phyloP scores from a whole-genome alignment of 352 stramenopile species.

The Blastocystis hominis region DNA sequence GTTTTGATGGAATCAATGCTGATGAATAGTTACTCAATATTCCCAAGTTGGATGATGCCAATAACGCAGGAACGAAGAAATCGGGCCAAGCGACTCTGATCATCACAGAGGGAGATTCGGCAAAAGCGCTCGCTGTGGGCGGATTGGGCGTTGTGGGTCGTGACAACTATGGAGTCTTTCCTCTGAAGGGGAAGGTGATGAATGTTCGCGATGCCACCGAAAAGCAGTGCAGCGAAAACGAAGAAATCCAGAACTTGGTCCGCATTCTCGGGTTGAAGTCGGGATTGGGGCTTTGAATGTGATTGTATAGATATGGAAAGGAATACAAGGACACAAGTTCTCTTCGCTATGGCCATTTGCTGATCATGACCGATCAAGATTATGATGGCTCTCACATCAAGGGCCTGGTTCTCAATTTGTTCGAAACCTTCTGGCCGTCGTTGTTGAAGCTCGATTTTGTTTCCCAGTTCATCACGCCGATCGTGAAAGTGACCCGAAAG shows the following conservation, averaged over 20 bases:
- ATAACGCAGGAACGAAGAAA: slow-evolving; percentile 79
- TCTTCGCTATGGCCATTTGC: slow-evolving; percentile 92
- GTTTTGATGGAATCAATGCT: neutral
- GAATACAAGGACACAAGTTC: slow-evolving; percentile 59
- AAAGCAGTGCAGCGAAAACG: slow-evolving; percentile 86
- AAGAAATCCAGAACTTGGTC: slow-evolving; percentile 87
- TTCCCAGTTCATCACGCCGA: slow-evolving; percentile 90
- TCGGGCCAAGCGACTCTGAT: slow-evolving; percentile 85
- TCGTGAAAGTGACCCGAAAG: slow-evolving; percentile 87
- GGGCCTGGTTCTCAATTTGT: slow-evolving; percentile 93
- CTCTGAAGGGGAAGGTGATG: slow-evolving; percentile 88
- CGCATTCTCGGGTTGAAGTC: slow-evolving; percentile 91
- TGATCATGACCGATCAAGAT: slow-evolving; percentile 99
- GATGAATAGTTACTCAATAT: slow-evolving; percentile 73
- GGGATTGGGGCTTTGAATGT: slow-evolving; percentile 63
- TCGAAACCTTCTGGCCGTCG: slow-evolving; percentile 91
- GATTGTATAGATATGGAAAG: slow-evolving; percentile 61
- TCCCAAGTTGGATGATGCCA: slow-evolving; percentile 92
- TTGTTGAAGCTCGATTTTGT: slow-evolving; percentile 80
- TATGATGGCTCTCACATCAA: slow-evolving; percentile 96
- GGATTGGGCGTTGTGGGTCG: slow-evolving; percentile 85
- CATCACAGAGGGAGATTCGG: slow-evolving; percentile 94
- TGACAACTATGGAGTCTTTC: slow-evolving; percentile 92
- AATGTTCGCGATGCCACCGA: slow-evolving; percentile 98
- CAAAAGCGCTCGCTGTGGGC: slow-evolving; percentile 88